Evolutionary conservation across 2,329 filamentous ascomycete genomes (phyloP).

Genomic region (Paecilomyces sp.): DNA sequence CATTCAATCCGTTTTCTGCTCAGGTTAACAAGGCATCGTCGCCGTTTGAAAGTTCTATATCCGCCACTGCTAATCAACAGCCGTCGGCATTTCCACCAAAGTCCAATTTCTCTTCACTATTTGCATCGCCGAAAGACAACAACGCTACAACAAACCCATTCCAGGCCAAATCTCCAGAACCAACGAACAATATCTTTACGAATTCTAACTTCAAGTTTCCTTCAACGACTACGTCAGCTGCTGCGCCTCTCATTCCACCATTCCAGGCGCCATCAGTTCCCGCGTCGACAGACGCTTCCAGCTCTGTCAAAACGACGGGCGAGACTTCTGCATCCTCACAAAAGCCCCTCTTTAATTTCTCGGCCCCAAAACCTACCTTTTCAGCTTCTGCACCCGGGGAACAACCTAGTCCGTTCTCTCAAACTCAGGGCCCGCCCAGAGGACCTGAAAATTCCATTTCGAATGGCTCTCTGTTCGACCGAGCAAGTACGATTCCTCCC

Average conservation of each 20-base stretch:
- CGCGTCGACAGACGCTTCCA: background rate
- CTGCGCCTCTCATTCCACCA: background rate
- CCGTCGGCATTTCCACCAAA: background rate
- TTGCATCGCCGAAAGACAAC: background rate
- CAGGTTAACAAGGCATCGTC: background rate
- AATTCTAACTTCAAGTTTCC: background rate
- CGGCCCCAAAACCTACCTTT: background rate
- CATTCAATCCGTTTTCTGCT: background rate
- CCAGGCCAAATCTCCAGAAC: background rate
- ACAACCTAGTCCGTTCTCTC: background rate
- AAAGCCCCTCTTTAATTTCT: background rate
- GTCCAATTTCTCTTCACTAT: background rate
- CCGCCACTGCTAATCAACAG: background rate
- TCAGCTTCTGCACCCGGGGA: background rate
- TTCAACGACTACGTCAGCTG: background rate
- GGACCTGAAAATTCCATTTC: background rate
- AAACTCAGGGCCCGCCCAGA: background rate
- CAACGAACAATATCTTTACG: background rate
- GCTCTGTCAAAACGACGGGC: background rate
- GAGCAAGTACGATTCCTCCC: background rate
- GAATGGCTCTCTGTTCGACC: background rate
- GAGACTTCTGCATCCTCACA: background rate
- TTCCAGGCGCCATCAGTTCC: background rate
- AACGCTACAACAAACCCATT: background rate
- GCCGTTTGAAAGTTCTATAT: background rate